phyloP scores from a whole-genome alignment of 345 rosid species.

The Xanthoceras sorbifolium region DNA sequence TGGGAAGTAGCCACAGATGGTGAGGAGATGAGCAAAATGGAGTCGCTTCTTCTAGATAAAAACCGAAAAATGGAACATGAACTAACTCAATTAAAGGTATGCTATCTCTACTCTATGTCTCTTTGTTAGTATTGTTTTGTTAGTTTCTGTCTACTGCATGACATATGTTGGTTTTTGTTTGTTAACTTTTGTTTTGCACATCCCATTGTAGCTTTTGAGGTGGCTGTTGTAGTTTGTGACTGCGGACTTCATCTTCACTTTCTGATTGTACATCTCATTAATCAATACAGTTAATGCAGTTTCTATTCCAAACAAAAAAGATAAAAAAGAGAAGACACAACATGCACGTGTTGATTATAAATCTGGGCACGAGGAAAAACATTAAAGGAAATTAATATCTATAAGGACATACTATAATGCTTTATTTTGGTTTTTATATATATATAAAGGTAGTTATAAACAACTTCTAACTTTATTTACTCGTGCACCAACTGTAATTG shows the following conservation, averaged over 20 bases:
- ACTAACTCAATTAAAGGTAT: slow-evolving; percentile 89
- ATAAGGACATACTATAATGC: not conserved
- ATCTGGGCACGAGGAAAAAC: not conserved
- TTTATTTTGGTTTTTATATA: not conserved
- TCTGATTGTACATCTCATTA: not conserved
- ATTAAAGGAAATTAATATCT: not conserved
- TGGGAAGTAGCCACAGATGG: slow-evolving; percentile 95
- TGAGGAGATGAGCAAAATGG: slow-evolving; percentile 99
- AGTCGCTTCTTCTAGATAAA: slow-evolving; percentile 97
- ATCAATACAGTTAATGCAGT: not conserved
- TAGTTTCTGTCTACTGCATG: slow-evolving; percentile 10
- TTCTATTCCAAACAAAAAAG: not conserved
- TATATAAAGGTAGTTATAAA: not conserved
- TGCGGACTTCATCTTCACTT: not conserved
- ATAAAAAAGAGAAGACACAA: not conserved
- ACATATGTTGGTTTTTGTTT: not conserved
- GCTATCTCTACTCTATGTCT: slow-evolving; percentile 3
- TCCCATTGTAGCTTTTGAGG: not conserved
- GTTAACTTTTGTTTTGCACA: not conserved
- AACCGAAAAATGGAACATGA: slow-evolving; percentile 97
- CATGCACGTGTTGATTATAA: not conserved
- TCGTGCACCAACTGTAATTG: not conserved
- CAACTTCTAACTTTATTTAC: slow-evolving; percentile 8
- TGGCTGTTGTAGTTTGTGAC: not conserved
- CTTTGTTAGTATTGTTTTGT: slow-evolving; percentile 17